A percentile compares a stretch with the other conserved stretches of the same genome.
Conservation (phyloP, 2,329 filamentous ascomycete species). For the Alternaria alternata region DNA sequence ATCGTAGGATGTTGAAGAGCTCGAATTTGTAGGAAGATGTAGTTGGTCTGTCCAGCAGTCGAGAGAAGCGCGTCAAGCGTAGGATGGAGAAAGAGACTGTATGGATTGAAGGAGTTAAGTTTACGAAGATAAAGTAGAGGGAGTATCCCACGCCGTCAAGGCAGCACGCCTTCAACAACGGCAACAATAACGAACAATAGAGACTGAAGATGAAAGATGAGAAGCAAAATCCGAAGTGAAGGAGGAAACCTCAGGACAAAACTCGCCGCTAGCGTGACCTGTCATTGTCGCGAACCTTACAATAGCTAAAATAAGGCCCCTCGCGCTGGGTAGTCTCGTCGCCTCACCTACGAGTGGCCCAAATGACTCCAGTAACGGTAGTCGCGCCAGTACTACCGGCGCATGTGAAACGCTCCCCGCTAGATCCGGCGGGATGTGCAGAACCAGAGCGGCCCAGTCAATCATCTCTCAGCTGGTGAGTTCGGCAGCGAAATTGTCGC, state of each 20-base stretch:
- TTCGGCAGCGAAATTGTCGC: slow-evolving; percentile 13
- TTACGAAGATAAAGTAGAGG: slow-evolving; percentile 22
- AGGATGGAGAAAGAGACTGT: slow-evolving; percentile 14
- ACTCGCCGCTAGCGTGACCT: slow-evolving; percentile 26
- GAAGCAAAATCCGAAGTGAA: slow-evolving; percentile 28
- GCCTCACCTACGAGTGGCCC: slow-evolving; percentile 42
- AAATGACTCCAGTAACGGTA: slow-evolving; percentile 38
- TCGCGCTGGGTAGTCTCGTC: slow-evolving; percentile 39
- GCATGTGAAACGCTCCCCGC: slow-evolving; percentile 38
- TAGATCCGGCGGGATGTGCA: slow-evolving; percentile 23
- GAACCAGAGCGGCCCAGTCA: slow-evolving; percentile 25
- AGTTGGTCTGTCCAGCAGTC: slow-evolving; percentile 45
- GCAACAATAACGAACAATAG: slow-evolving; percentile 47
- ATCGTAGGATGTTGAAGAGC: slow-evolving; percentile 17
- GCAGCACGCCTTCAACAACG: slow-evolving; percentile 50
- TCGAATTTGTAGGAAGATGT: slow-evolving; percentile 11
- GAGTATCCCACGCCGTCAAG: slow-evolving; percentile 42
- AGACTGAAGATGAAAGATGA: slow-evolving; percentile 33
- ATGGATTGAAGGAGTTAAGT: slow-evolving; percentile 23
- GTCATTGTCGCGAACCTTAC: slow-evolving; percentile 40
- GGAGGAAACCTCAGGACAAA: slow-evolving; percentile 31
- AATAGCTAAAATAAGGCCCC: slow-evolving; percentile 38
- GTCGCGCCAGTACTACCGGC: slow-evolving; percentile 27
- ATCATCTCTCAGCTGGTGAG: slow-evolving; percentile 15
- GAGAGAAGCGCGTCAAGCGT: slow-evolving; percentile 39